These are phyloP conservation scores for Wickerhamomyces mucosus DNA, from an alignment of 805 yeast genomes.

Conservation along the genomic window DNA sequence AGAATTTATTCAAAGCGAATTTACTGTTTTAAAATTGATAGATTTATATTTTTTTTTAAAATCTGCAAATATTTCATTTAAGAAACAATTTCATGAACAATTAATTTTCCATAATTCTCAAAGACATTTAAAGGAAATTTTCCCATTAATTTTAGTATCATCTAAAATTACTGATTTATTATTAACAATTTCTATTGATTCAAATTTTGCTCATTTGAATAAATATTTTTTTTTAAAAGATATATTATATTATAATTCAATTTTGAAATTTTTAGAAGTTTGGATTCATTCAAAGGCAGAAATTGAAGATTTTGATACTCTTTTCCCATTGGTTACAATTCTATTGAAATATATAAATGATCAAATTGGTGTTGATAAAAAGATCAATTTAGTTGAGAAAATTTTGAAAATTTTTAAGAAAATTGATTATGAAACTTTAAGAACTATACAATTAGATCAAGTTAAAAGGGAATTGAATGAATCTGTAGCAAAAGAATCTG, in stretches of 20 bases:
- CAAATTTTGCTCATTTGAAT: constrained; percentile 20
- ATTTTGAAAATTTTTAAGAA: constrained; percentile 33
- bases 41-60: constrained; percentile 46
- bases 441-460: constrained; percentile 42
- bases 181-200: constrained; percentile 14
- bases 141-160: constrained; percentile 26
- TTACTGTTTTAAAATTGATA: constrained; percentile 40
- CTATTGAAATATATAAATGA: constrained; percentile 23
- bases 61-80: constrained; percentile 50
- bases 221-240: constrained; percentile 40
- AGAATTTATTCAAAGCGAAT: constrained; percentile 29
- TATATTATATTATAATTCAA: constrained; percentile 42
- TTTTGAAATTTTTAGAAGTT: constrained; percentile 46
- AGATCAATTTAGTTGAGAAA: constrained; percentile 29
- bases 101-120: constrained; percentile 41
- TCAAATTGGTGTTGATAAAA: constrained; percentile 13
- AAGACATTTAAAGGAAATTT: constrained; percentile 36
- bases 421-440: constrained; percentile 37
- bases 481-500: constrained; percentile 37
- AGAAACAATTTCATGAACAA: constrained; percentile 55
- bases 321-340: constrained; percentile 35
- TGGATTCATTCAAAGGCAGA: constrained; percentile 60
- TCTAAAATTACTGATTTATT: constrained; percentile 18
- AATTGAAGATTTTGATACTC: constrained; percentile 39
- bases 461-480: constrained; percentile 27